Base-by-base conservation (phyloP, 495 filamentous ascomycete genomes). In the Parathielavia hyrcaniae region DNA sequence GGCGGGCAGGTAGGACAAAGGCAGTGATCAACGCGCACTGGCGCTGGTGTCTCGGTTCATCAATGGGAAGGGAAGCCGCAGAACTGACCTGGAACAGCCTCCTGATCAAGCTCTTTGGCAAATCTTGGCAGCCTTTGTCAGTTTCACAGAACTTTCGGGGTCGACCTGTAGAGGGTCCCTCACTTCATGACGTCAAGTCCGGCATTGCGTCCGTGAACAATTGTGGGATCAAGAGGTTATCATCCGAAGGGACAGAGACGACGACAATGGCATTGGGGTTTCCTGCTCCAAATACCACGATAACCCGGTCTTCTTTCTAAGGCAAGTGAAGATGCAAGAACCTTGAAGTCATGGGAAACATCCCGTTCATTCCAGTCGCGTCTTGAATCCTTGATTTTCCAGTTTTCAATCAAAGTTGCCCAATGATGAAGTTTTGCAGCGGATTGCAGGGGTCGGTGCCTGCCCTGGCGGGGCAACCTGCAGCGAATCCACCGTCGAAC, bases 31-130 rank as follows among this genome's bases (percentile, higher is more conserved):
- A 35, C 32, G 51, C 32, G 51, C 51, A 26, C n/a, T 1, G 5
- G 35, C 26, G 26, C 26, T 13, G 26, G 16, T 55, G 53, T 46
- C 46, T 32, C 22, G 34, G 44, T 45, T 43, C 11, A 47, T 43
- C 11, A 47, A 30, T 19, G 34, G 13, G 32, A 26, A 53, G 36
- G 47, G 22, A 50, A 14, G n/a, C 4, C 30, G 53, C 73, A 62
- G 65, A 80, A 78, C 79, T 74, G 91, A 80, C 79, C 79, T 74
- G 91, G 89, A 60, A 95, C 89, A 26, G 88, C 81, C 57, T 93
- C 87, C 68, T 85, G 83, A 51, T 96, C 90, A 55, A 96, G 78
- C 75, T 95, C 89, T 72, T 82, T 82, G 40, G 78, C 79, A 64
- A 82, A 82, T 62, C 80, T 82, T 63, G 53, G 44, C 71, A 36